Conservation (phyloP, 495 filamentous ascomycete species). For the Neurospora terricola region DNA sequence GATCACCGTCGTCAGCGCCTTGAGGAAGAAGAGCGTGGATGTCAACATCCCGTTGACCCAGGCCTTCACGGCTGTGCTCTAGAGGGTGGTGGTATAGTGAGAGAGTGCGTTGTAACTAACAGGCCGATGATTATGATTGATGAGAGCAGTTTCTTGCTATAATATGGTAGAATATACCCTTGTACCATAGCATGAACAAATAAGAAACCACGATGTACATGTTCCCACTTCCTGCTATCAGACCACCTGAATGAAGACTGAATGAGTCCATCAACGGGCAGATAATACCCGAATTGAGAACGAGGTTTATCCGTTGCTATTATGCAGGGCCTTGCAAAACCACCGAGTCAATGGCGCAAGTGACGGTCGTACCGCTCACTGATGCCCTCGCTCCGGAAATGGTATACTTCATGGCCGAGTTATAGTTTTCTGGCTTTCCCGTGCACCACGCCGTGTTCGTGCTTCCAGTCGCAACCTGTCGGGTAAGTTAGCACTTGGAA, state of each 20-base stretch:
- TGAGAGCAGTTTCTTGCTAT: neutral
- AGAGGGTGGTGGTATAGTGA: neutral
- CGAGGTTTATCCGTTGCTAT: neutral
- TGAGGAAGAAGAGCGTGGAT: neutral
- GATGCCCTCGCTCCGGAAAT: constrained; percentile 18
- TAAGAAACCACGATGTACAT: neutral
- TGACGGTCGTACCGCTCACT: constrained; percentile 23
- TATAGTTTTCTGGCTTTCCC: constrained; percentile 26
- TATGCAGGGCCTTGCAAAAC: constrained; percentile 14
- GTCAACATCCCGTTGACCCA: constrained; percentile 8
- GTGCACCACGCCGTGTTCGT: constrained; percentile 23
- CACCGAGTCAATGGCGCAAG: constrained; percentile 24
- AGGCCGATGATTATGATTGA: neutral
- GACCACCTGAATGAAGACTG: neutral
- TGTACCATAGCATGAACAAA: neutral
- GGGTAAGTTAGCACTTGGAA: neutral
- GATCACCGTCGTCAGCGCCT: constrained; percentile 46
- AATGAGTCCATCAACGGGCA: neutral
- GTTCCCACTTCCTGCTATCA: neutral
- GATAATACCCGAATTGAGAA: neutral
- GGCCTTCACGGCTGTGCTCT: neutral
- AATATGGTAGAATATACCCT: neutral
- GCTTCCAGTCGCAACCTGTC: constrained; percentile 13
- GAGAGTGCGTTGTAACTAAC: neutral
- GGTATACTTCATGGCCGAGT: constrained; percentile 23